A percentile compares a stretch with the other conserved stretches of the same genome.
Evolutionary conservation across 371 early-diverging fungal genomes (phyloP).

Genomic region (Mucor lusitanicus): DNA sequence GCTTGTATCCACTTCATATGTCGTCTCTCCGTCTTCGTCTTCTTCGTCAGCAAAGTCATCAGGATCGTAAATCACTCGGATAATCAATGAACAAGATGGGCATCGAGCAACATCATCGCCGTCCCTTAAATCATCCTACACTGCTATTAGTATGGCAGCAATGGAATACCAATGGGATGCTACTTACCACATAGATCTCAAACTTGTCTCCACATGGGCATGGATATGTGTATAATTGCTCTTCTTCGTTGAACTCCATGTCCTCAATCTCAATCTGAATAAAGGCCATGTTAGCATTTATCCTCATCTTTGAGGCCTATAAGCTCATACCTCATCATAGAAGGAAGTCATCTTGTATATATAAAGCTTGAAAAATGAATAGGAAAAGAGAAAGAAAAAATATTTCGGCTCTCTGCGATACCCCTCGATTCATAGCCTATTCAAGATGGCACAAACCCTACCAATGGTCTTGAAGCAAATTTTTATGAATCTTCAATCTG

Average conservation of each 20-base stretch:
- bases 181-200: conserved; percentile 76
- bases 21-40: conserved; percentile 25
- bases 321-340: conserved; percentile 32
- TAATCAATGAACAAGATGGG: conserved; percentile 94
- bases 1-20: conserved; percentile 39
- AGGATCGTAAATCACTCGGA: conserved; percentile 85
- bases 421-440: not conserved
- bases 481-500: not conserved
- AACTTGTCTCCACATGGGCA: conserved; percentile 99
- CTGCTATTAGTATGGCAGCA: not conserved
- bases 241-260: conserved; percentile 93
- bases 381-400: not conserved
- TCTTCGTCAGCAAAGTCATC: conserved; percentile 59
- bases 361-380: not conserved
- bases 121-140: conserved; percentile 82
- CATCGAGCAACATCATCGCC: conserved; percentile 97
- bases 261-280: conserved; percentile 90
- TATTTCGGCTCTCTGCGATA: not conserved
- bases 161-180: too few relatives aligned
- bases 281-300: not conserved
- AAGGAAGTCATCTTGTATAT: conserved; percentile 28
- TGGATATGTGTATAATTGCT: conserved; percentile 89
- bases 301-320: not conserved
- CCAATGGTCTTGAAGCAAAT: not conserved
- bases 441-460: not conserved